Evolutionary conservation across 2,329 filamentous ascomycete species (phyloP), one percentile per base, ranked within the genome.

Genomic region (Pseudogymnoascus sp.): DNA sequence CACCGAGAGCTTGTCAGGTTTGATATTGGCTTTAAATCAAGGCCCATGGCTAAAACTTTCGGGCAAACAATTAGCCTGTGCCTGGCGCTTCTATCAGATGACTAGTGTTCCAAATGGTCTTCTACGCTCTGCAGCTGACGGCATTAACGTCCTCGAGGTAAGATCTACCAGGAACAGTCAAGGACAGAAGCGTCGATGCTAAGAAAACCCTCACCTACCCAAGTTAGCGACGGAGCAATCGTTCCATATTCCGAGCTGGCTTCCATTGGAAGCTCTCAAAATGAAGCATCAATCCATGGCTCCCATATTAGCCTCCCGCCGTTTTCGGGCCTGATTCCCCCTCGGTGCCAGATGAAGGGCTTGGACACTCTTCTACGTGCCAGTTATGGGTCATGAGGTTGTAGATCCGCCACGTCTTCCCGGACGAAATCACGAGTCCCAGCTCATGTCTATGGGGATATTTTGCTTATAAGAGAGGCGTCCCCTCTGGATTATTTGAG

Each of bases 51-150:
- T 34, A 56, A 56, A 56, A 56, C n/a, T 3, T 56, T 56, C 49
- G 49, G 49, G 49, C 49, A 56, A 56, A 56, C 49, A 34, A 56
- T 56, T 56, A 56, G 49, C 49, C 49, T 34, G 18, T 56, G 49
- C 28, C n/a, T 6, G 25, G n/a, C 49, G 25, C 25, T 56, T 56
- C 25, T 5, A 56, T 56, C 49, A 34, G 49, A 56, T 56, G 49
- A 56, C 49, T 34, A 34, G 49, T 34, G 49, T 56, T 56, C 49
- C 28, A 56, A 34, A 56, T 34, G 25, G 49, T n/a, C 28, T 56
- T 56, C 49, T 56, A 34, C 25, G 49, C 49, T 56, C 49, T 18
- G n/a, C 28, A 56, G n/a, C n/a, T 34, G 49, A 56, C 28, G 49
- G 49, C 49, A 56, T 56, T 18, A 9, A 28, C 25, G 9, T 7